Evolutionary conservation across 176 grass and related monocot genomes (phyloP), one percentile per base, ranked within the genome.

Genomic region (Canna indica): DNA sequence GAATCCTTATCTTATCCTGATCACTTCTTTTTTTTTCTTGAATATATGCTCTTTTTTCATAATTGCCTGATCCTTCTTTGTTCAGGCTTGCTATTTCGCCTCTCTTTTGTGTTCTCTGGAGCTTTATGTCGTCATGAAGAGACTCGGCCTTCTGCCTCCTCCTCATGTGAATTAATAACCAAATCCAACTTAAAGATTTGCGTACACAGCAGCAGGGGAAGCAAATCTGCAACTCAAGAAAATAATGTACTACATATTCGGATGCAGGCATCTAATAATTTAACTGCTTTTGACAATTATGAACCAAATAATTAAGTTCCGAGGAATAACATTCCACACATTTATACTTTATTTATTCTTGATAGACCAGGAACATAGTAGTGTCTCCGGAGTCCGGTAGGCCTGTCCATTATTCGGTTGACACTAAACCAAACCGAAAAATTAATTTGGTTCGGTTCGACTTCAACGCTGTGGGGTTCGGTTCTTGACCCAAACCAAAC

Each of bases 261-360:
- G 34, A 39, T 66, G 34, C 34, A 66, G 63, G 63, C 63, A 66
- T 62, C 59, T 29, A 62, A 62, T 62, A 62, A 32, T 62, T 62
- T 29, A 61, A 11, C 59, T 62, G 59, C 27, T 62, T 32, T 62
- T 44, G 7, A 26, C 32, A 32, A 62, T 32, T 62, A 30, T 20
- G 14, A 10, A 26, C 14, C 59, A 6, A 15, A 33, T 17, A 16
- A 11, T 13, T 18, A 10, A 13, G 7, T 36, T 36, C 20, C 35
- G 29, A 41, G 35, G 35, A 24, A 39, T 38, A 38, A 66, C 4
- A 9, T 12, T 66, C 34, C 4, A 9, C 13, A 4, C 9, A 17
- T 33, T 0, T 10, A 29, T n/a, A 12, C 8, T 20, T 33, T 12
- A 16, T 63, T 63, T 56, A 24, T 56, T 56, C 52, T 56, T n/a